Percentiles rank a stretch among this genome's conserved stretches.
These are phyloP conservation scores for Phytophthora sansomeana DNA, from an alignment of 352 stramenopile genomes.

Conservation along the genomic window DNA sequence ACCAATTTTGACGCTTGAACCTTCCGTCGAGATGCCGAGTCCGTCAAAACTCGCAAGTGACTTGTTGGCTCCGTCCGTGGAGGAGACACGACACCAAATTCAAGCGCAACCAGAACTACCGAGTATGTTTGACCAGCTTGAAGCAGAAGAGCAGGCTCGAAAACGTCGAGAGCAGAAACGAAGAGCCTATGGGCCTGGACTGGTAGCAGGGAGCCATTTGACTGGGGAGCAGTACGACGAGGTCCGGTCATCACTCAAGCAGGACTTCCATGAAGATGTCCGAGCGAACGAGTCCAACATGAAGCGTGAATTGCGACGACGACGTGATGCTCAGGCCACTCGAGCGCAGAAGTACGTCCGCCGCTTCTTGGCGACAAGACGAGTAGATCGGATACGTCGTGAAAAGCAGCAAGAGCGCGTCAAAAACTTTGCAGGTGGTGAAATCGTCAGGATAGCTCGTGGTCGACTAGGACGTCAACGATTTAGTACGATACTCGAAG, in stretches of 20 bases:
- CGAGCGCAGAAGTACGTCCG: constrained; percentile 69
- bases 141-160: constrained; percentile 66
- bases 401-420: constrained; percentile 53
- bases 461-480: constrained; percentile 68
- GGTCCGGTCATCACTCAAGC: constrained; percentile 47
- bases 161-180: constrained; percentile 45
- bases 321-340: constrained; percentile 52
- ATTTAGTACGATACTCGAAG: constrained; percentile 39
- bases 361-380: constrained; percentile 52
- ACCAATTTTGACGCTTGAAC: constrained; percentile 6
- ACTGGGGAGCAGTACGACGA: constrained; percentile 36
- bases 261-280: constrained; percentile 53
- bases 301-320: constrained; percentile 52
- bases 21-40: constrained; percentile 21
- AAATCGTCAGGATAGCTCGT: constrained; percentile 72
- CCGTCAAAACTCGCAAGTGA: neutral
- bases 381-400: constrained; percentile 43
- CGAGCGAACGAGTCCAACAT: constrained; percentile 63
- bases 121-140: constrained; percentile 82
- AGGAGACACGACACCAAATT: constrained; percentile 47
- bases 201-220: constrained; percentile 17
- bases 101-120: constrained; percentile 56
- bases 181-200: constrained; percentile 22
- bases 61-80: constrained; percentile 30
- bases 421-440: constrained; percentile 54